A percentile compares a stretch with the other conserved stretches of the same genome.
These are phyloP conservation scores for Marsdenia floribunda DNA, from an alignment of 257 asterid genomes.

Conservation along the genomic window DNA sequence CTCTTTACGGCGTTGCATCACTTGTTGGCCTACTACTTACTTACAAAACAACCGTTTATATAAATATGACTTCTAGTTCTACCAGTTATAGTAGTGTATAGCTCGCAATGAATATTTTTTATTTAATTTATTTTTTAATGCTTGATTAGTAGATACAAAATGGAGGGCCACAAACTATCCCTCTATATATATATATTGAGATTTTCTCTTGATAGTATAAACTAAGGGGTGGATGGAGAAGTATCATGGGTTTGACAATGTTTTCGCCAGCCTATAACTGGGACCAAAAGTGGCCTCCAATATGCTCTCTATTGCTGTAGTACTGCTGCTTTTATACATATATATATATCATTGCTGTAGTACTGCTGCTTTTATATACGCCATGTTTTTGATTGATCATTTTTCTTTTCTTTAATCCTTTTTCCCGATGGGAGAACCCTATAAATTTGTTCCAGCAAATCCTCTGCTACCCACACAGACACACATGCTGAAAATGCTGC, in stretches of 20 bases:
- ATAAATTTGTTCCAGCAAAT: not conserved
- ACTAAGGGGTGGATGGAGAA: conserved; percentile 2
- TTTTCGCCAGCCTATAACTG: conserved; percentile 15
- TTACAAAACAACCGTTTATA: too few species aligned
- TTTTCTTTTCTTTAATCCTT: not conserved
- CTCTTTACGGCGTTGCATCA: too few species aligned
- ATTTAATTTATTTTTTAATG: not conserved
- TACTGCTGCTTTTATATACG: not conserved
- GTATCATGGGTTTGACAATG: conserved; percentile 12
- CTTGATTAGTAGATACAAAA: conserved; percentile 10
- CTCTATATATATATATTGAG: not conserved
- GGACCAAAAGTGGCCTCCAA: not conserved
- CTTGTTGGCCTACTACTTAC: too few species aligned
- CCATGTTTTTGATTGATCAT: not conserved
- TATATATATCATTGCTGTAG: not conserved
- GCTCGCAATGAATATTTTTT: too few species aligned
- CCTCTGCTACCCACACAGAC: conserved; percentile 1
- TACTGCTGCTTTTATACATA: too few species aligned
- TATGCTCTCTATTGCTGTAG: not conserved
- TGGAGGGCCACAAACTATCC: conserved; percentile 25
- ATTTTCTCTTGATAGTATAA: not conserved
- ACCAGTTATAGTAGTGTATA: too few species aligned
- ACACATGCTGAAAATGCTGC: too few species aligned
- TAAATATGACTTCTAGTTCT: too few species aligned
- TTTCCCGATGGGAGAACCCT: not conserved